phyloP scores from a whole-genome alignment of 495 filamentous ascomycete genomes.

The Penicillium angulare region DNA sequence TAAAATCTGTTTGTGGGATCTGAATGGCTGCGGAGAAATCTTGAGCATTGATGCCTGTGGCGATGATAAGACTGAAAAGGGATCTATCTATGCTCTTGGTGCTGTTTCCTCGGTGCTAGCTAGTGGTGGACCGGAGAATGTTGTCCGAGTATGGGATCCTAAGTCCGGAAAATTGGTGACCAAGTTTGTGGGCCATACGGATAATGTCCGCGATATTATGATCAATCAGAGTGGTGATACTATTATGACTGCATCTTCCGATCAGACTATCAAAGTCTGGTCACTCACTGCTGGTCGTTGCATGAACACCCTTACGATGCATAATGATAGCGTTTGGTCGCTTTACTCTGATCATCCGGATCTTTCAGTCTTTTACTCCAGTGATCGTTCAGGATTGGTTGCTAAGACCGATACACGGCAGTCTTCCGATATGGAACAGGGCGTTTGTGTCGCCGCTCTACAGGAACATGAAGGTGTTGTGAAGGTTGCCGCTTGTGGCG shows the following conservation, averaged over 20 bases:
- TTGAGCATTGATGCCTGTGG: constrained; percentile 83
- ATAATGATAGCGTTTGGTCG: constrained; percentile 97
- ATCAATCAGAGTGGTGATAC: constrained; percentile 85
- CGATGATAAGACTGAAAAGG: constrained; percentile 78
- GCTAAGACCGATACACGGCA: constrained; percentile 89
- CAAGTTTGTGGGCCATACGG: constrained; percentile 97
- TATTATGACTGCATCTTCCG: constrained; percentile 91
- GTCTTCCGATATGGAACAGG: constrained; percentile 80
- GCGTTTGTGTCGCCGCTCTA: constrained; percentile 79
- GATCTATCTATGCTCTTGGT: constrained; percentile 87
- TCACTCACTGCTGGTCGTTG: constrained; percentile 90
- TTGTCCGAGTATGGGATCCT: constrained; percentile 91
- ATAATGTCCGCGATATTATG: constrained; percentile 87
- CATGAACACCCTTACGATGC: constrained; percentile 98
- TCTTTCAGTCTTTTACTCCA: constrained; percentile 88
- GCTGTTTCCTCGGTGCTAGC: constrained; percentile 76
- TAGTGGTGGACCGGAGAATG: constrained; percentile 91
- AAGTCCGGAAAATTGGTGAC: constrained; percentile 86
- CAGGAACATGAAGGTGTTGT: constrained; percentile 89
- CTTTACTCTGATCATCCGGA: constrained; percentile 85
- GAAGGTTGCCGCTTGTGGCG: constrained; percentile 76
- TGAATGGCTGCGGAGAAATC: constrained; percentile 80
- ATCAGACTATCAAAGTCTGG: constrained; percentile 97
- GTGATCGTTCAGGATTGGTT: constrained; percentile 85
- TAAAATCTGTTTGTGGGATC: constrained; percentile 89